A percentile compares a stretch with the other conserved stretches of the same genome.
Evolutionary conservation across 2,329 filamentous ascomycete species (phyloP).

Genomic region (Eurotiales sp.): DNA sequence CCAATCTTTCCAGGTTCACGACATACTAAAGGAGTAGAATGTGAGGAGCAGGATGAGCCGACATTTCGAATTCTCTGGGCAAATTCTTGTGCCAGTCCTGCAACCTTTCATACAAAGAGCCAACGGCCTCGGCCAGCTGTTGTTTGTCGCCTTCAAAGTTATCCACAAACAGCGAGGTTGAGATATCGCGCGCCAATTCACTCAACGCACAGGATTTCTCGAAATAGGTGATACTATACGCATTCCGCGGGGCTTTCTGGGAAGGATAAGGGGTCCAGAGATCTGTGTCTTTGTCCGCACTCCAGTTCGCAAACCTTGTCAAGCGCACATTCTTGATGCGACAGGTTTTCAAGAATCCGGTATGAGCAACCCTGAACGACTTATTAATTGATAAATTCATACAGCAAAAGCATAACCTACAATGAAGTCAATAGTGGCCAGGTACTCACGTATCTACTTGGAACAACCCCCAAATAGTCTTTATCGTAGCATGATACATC

Average conservation of each 20-base stretch:
- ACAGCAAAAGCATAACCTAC: too few relatives aligned
- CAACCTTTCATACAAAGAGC: constrained; percentile 28
- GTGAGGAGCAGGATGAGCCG: constrained; percentile 29
- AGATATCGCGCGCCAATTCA: constrained; percentile 34
- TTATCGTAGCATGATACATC: constrained; percentile 28
- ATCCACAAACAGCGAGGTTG: constrained; percentile 27
- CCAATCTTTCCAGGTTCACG: neutral
- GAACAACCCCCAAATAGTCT: constrained; percentile 36
- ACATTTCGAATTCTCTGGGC: constrained; percentile 26
- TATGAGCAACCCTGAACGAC: constrained; percentile 29
- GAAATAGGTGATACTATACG: constrained; percentile 30
- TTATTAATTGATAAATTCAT: neutral
- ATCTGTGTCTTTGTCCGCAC: constrained; percentile 19
- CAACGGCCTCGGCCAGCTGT: constrained; percentile 22
- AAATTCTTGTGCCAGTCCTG: constrained; percentile 28
- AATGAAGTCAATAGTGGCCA: too few relatives aligned
- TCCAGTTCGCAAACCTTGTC: constrained; percentile 17
- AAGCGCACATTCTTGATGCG: constrained; percentile 33
- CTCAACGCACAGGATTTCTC: constrained; percentile 32
- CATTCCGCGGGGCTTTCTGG: constrained; percentile 24
- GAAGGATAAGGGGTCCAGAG: constrained; percentile 33
- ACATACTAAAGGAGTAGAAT: constrained; percentile 30
- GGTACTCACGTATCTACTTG: constrained; percentile 36
- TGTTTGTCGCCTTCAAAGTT: constrained; percentile 10
- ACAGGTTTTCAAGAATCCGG: constrained; percentile 32